Base-by-base conservation (phyloP, 2,329 filamentous ascomycete species). In the Podosphaera xanthii region DNA sequence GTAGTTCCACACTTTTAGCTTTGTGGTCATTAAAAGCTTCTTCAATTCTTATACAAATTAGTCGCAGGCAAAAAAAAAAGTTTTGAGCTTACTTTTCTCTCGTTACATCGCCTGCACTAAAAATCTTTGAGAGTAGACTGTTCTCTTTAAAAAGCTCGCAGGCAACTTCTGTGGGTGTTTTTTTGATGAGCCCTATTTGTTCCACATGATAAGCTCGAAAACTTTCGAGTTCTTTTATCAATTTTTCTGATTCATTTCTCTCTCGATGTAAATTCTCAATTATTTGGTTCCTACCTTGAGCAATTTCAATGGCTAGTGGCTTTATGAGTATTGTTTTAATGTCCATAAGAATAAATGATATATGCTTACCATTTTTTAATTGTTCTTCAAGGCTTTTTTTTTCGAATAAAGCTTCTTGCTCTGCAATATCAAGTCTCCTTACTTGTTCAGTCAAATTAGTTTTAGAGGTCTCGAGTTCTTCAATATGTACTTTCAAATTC, bases 21-120 rank as follows among this genome's bases (percentile, higher is more conserved):
- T 61, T 61, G 31, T 65, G 31, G 35, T 57, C 56, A 22, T 58
- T 60, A 8, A 67, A 12, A 2, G 63, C 40, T 54, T 63, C 60
- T 4, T 66, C 63, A 44, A 69, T 52, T 44, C 67, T 68, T 31
- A 2, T 14, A 48, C 4, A 46, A 42, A 22, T 64, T 50, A 65
- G 62, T 42, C 14, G 30, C 7, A 35, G 36, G 31, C 10, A 8
- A 33, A 22, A 10, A 42, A 14, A 42, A 22, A n/a, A 38, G 30
- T 2, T 8, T n/a, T 54, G 14, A 3, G 8, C 58, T 44, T 42
- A 54, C 58, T 44, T 55, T 54, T 10, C 49, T 22, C 42, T 35
- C 2, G 60, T 63, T 42, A 31, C 30, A 35, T 56, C 59, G 30
- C 57, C 60, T 22, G 58, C 61, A 9, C 53, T 54, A 3, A 66